Percentiles rank a stretch among this genome's conserved stretches.
Evolutionary conservation across 169 alveolate genomes (phyloP).

Genomic region (Plasmodium vinckei): DNA sequence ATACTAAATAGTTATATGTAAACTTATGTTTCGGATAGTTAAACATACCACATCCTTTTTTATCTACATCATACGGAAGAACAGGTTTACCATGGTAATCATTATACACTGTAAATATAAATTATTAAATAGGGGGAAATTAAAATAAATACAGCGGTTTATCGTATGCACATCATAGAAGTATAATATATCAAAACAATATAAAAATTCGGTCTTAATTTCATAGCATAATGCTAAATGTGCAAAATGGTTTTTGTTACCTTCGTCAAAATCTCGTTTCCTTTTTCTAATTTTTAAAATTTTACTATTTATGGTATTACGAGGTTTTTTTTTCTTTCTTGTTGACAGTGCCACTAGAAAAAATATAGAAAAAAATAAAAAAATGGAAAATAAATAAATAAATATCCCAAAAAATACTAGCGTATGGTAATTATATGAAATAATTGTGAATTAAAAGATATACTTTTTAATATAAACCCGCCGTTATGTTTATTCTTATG

Average conservation of each 20-base stretch:
- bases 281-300: constrained; percentile 60
- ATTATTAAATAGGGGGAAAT: neutral
- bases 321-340: constrained; percentile 71
- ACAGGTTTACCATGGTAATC: constrained; percentile 32
- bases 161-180: constrained; percentile 6
- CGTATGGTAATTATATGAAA: too few relatives aligned
- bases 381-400: neutral
- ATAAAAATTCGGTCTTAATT: neutral
- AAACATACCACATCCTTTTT: constrained; percentile 60
- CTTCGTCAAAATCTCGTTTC: constrained; percentile 69
- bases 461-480: too few relatives aligned
- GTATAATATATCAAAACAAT: neutral
- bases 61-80: constrained; percentile 67
- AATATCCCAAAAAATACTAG: neutral
- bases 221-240: neutral
- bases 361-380: neutral
- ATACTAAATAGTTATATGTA: neutral
- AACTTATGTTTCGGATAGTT: neutral
- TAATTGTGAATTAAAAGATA: too few relatives aligned
- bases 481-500: too few relatives aligned
- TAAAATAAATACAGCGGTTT: neutral
- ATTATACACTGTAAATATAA: constrained; percentile 46
- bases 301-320: constrained; percentile 73
- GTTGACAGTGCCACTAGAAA: constrained; percentile 62
- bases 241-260: constrained; percentile 14